A percentile compares a stretch with the other conserved stretches of the same genome.
phyloP scores from a whole-genome alignment of 495 filamentous ascomycete genomes.

The Hapsidospora chrysogenum region DNA sequence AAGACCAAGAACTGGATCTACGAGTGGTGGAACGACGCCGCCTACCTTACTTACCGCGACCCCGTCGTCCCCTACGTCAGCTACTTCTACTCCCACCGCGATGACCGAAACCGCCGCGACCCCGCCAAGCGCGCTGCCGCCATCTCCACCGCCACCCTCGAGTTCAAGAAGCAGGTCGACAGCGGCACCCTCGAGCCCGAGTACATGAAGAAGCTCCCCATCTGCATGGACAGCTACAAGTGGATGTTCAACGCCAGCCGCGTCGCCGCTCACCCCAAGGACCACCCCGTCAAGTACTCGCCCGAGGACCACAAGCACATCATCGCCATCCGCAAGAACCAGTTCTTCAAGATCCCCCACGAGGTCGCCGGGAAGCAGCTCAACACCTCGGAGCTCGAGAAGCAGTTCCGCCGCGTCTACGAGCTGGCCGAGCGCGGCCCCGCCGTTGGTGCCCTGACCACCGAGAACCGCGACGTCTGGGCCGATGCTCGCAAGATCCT shows the following conservation, averaged over 20 bases:
- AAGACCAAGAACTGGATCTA: constrained; percentile 83
- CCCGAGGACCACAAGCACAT: constrained; percentile 66
- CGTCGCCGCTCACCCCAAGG: constrained; percentile 64
- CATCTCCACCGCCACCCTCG: constrained; percentile 65
- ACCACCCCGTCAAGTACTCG: constrained; percentile 71
- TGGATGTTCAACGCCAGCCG: constrained; percentile 98
- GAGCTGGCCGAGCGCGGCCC: constrained; percentile 49
- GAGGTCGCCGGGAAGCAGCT: constrained; percentile 66
- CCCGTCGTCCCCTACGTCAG: constrained; percentile 96
- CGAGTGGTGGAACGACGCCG: constrained; percentile 94
- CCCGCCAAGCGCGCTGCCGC: constrained; percentile 88
- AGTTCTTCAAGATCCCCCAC: constrained; percentile 78
- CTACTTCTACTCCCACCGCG: constrained; percentile 97
- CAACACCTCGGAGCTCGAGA: constrained; percentile 73
- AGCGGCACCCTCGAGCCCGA: constrained; percentile 75
- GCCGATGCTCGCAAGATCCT: constrained; percentile 67
- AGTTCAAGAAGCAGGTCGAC: constrained; percentile 92
- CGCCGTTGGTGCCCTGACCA: constrained; percentile 67
- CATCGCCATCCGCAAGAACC: constrained; percentile 81
- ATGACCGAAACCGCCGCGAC: constrained; percentile 75
- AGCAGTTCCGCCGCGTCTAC: constrained; percentile 75
- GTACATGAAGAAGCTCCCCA: constrained; percentile 89
- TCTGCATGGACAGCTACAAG: constrained; percentile 94
- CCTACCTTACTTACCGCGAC: constrained; percentile 86
- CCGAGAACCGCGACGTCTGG: constrained; percentile 88